Conservation (phyloP, 2,329 filamentous ascomycete species). For the Dothistroma pini region DNA sequence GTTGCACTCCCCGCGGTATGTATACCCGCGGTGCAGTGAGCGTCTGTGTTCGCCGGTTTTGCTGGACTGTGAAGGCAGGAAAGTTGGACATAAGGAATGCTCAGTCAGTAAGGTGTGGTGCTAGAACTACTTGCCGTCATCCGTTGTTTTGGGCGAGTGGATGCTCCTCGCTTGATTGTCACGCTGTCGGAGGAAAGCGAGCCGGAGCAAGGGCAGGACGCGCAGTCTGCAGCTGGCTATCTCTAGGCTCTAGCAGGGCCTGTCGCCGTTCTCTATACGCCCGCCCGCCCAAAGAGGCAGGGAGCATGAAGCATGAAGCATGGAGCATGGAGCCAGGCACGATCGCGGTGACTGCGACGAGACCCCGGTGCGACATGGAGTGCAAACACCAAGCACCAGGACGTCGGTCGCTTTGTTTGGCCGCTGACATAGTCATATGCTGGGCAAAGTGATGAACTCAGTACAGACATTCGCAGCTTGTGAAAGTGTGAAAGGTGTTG, state of each 20-base stretch:
- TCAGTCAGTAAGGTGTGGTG: neutral
- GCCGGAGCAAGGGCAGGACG: neutral
- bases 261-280: neutral
- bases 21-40: neutral
- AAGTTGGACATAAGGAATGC: neutral
- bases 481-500: neutral
- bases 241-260: neutral
- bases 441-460: no score
- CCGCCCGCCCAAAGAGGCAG: no score
- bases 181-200: neutral
- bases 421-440: no score
- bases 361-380: neutral
- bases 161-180: neutral
- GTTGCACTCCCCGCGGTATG: neutral
- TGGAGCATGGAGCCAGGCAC: neutral
- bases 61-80: neutral
- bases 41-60: neutral
- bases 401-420: neutral
- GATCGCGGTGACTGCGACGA: neutral
- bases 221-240: neutral
- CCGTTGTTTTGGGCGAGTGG: neutral
- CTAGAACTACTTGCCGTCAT: neutral
- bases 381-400: neutral
- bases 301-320: no score
- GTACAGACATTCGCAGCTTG: neutral